Evolutionary conservation across 495 filamentous ascomycete genomes (phyloP), one percentile per base, ranked within the genome.

Genomic region (Xylaria intraflava): DNA sequence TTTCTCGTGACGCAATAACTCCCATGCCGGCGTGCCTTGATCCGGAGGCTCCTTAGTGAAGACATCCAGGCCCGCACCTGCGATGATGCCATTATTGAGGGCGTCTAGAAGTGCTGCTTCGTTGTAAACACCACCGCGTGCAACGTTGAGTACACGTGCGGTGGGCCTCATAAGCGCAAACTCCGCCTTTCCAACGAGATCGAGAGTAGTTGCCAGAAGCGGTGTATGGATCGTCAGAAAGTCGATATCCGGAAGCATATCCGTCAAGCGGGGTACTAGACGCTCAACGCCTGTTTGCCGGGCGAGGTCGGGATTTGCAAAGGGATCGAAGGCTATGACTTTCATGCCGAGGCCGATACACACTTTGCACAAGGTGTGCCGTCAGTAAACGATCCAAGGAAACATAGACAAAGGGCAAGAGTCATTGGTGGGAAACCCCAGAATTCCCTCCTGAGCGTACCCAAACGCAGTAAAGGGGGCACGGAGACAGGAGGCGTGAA

Each of bases 151-250:
- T 29, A 88, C 80, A 11, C 83, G 71, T 7, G 83, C 78, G 14
- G 79, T 80, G 24, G 65, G 67, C 65, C 86, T 88, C 86, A 90
- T 89, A 41, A 70, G 72, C 26, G 64, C 63, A n/a, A 90, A 66
- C 62, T 90, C 83, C 2, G 66, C 61, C 6, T 72, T 72, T 17
- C 79, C 74, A 3, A 89, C 79, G 64, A 90, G 72, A 45, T 84
- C 82, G 14, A 79, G 78, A 7, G 87, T 90, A 6, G 78, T 82
- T 4, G 82, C 82, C 56, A 88, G 80, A 53, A 90, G 69, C 0
- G 87, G 87, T 4, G 87, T 88, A 56, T 89, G 86, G 23, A 89
- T 81, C 1, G 85, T 88, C 42, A 90, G 65, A 60, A 88, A 86
- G 62, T 90, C 86, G 14, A 79, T 81, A 30, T 69, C 72, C 10